Evolutionary conservation across 2,329 filamentous ascomycete genomes (phyloP).

Genomic region (Fonsecaea multimorphosa): DNA sequence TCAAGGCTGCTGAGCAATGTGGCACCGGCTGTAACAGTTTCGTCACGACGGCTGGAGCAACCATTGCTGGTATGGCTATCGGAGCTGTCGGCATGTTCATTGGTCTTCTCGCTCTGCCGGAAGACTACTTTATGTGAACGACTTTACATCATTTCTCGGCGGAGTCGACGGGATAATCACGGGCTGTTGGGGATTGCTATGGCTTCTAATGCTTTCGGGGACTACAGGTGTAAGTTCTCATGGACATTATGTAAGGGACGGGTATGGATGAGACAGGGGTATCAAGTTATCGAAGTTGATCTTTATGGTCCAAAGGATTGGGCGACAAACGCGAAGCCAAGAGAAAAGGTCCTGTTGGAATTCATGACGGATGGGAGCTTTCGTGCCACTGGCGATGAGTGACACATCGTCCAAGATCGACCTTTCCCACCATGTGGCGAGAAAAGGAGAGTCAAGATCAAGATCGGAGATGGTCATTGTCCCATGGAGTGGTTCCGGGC

Average conservation of each 20-base stretch:
- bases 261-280: not conserved
- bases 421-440: not conserved
- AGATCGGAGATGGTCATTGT: not conserved
- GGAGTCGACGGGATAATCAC: not conserved
- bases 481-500: not conserved
- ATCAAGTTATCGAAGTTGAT: not conserved
- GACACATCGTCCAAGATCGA: not conserved
- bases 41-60: slow-evolving; percentile 48
- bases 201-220: not conserved
- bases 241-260: not conserved
- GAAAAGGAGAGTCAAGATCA: not conserved
- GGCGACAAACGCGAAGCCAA: not conserved
- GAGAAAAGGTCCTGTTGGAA: not conserved
- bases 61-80: slow-evolving; percentile 49
- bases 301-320: not conserved
- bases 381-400: not conserved
- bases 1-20: slow-evolving; percentile 5
- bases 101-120: slow-evolving; percentile 50
- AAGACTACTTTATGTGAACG: slow-evolving; percentile 49
- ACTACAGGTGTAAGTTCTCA: not conserved
- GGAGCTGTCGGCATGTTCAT: slow-evolving; percentile 51
- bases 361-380: not conserved
- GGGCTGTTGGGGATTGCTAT: not conserved
- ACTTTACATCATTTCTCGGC: not conserved
- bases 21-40: slow-evolving; percentile 34